Evolutionary conservation across 495 filamentous ascomycete species (phyloP), one percentile per base, ranked within the genome.

Genomic region (Lophiotrema nucula): DNA sequence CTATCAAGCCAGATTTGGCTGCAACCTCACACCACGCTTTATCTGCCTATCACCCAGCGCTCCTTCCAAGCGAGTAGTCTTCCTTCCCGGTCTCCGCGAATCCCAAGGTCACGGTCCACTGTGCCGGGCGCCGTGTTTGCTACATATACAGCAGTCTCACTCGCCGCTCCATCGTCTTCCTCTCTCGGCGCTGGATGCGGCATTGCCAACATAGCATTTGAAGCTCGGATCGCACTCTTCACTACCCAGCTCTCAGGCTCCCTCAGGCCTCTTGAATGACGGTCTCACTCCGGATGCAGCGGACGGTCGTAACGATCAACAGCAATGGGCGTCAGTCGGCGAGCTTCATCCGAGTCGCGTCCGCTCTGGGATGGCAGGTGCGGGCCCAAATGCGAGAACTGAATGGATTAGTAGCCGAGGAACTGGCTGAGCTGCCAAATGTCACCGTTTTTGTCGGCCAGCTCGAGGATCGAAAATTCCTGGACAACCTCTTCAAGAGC

Each of bases 311-410:
- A 64, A 86, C 93, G 67, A 90, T 96, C 70, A 97, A 97, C 73
- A 85, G 87, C 71, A 88, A 87, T 60, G 92, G 92, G 56, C 86
- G 92, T 58, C 92, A 97, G 79, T 89, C 91, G 26, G 92, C 92
- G 39, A 95, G 90, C 33, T 81, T 97, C 68, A 90, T 96, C 51
- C 86, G 92, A 43, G 91, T 95, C 65, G 92, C 92, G 19, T 87
- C 88, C 10, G 92, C 92, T 26, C 85, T 97, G 19, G 92, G 92
- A 49, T 95, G 93, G 75, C 79, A 84, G 64, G 91, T 97, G 16
- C 85, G 89, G 62, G 92, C 91, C 13, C 92, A 97, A 71, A 77
- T 96, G 62, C 83, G 89, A 61, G 89, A 89, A 60, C 80, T 87
- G 43, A 85, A 89, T 60, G 88, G 88, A 37, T 78, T 92, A 44